Evolutionary conservation across 2,329 filamentous ascomycete genomes (phyloP).

Genomic region (Nemania abortiva): DNA sequence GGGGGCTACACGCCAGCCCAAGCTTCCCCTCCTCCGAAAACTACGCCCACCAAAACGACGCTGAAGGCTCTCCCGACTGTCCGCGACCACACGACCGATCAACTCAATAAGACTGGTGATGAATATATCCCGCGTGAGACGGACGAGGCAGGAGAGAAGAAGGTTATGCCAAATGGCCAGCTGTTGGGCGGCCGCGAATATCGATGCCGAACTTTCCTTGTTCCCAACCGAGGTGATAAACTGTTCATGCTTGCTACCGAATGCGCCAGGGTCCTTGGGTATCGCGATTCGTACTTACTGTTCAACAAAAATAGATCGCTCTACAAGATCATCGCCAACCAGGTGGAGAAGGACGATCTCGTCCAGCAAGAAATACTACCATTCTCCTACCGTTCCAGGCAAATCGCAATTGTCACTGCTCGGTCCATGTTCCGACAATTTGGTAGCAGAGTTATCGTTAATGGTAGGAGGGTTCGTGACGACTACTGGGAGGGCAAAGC

Average conservation of each 20-base stretch:
- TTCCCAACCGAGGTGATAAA: slow-evolving; percentile 90
- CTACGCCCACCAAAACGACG: slow-evolving; percentile 85
- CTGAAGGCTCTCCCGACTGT: slow-evolving; percentile 96
- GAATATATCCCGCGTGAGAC: slow-evolving; percentile 95
- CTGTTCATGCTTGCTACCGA: slow-evolving; percentile 99
- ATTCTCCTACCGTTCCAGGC: slow-evolving; percentile 97
- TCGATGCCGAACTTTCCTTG: slow-evolving; percentile 91
- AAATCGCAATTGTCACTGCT: slow-evolving; percentile 98
- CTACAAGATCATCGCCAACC: slow-evolving; percentile 97
- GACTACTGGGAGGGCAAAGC: slow-evolving; percentile 99
- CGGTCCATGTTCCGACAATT: slow-evolving; percentile 99
- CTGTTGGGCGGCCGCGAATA: slow-evolving; percentile 87
- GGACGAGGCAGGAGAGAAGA: slow-evolving; percentile 93
- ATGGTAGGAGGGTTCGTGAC: slow-evolving; percentile 90
- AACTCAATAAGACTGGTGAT: slow-evolving; percentile 87
- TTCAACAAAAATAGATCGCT: slow-evolving; percentile 99
- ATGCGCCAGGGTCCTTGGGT: slow-evolving; percentile 91
- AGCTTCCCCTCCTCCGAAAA: slow-evolving; percentile 77
- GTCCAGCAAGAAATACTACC: slow-evolving; percentile 95
- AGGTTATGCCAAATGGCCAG: slow-evolving; percentile 86
- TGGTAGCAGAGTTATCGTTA: slow-evolving; percentile 90
- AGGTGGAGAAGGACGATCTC: slow-evolving; percentile 95
- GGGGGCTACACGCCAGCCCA: slow-evolving; percentile 58
- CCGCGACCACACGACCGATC: slow-evolving; percentile 95
- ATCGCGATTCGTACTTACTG: slow-evolving; percentile 95